These are phyloP conservation scores for Mycena rebaudengoi DNA, from an alignment of 768 basidiomycete species.

Conservation along the genomic window DNA sequence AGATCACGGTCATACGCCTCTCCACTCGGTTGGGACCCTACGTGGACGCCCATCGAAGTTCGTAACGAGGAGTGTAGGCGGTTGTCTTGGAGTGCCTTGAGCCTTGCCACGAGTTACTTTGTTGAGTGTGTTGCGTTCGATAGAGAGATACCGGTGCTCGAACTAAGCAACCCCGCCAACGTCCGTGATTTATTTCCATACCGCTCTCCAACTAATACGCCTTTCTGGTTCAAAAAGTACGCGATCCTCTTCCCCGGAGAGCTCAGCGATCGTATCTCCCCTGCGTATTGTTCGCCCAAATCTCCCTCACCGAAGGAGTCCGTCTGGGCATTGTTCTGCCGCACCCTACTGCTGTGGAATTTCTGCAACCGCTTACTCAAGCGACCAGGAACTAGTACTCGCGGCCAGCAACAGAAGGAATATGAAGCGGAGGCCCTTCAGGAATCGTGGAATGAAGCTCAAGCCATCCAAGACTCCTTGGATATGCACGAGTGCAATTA, in stretches of 20 bases:
- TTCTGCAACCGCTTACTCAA: constrained; percentile 65
- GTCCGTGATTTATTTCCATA: constrained; percentile 49
- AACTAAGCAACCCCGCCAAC: constrained; percentile 68
- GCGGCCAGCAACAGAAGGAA: constrained; percentile 45
- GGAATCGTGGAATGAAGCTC: constrained; percentile 72
- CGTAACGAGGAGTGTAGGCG: constrained; percentile 78
- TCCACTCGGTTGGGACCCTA: constrained; percentile 67
- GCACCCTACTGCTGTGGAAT: constrained; percentile 84
- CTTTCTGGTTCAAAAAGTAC: constrained; percentile 58
- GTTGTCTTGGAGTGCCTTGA: constrained; percentile 79
- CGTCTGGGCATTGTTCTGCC: constrained; percentile 84
- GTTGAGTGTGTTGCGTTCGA: constrained; percentile 75
- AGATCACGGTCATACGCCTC: constrained; percentile 55
- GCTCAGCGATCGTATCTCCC: constrained; percentile 59
- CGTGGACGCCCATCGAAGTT: constrained; percentile 63
- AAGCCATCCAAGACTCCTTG: constrained; percentile 71
- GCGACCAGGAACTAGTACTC: constrained; percentile 25
- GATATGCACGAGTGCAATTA: constrained; percentile 76
- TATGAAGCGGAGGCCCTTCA: constrained; percentile 67
- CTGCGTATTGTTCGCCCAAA: constrained; percentile 47
- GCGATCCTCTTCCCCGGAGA: constrained; percentile 80
- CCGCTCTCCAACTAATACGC: constrained; percentile 1
- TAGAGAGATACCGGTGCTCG: constrained; percentile 63
- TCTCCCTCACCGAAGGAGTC: constrained; percentile 74
- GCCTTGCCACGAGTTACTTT: constrained; percentile 72